Base-by-base conservation (phyloP, 164 flowering plant genomes). In the Cinnamomum micranthum region DNA sequence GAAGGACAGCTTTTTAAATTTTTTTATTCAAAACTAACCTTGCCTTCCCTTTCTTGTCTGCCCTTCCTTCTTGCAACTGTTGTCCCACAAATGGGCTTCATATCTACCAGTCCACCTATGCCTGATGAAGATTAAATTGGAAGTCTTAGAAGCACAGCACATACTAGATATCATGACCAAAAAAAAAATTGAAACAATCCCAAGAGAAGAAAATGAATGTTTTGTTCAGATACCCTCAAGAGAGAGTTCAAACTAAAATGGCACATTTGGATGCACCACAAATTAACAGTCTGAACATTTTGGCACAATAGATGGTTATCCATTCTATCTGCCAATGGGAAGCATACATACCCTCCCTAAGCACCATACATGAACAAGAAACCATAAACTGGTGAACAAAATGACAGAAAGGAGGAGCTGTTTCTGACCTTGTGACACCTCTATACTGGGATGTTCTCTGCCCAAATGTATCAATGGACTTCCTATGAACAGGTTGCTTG, bases 101-200 rank as follows among this genome's bases (percentile, higher is more conserved):
- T 91, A 91, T 81, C 97, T 90, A 52, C 97, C 97, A 35, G 97
- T 92, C 97, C 97, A 92, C 68, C 97, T 84, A 83, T 93, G 97
- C 76, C 97, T 90, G 87, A 76, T 64, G 47, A 20, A 55, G 60
- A 55, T 55, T 15, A 55, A 76, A 75, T 71, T 24, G 50, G 35
- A 17, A 55, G 47, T 27, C 22, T 66, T 3, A 7, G n/a, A 55
- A 19, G 60, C 17, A 52, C 59, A 52, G 59, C 14, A 15, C 60
- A 35, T 20, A 27, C 0, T 70, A 64, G 35, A 31, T 13, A 59
- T 65, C 68, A 41, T 9, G 47, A 9, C 47, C 2, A 41, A 35
- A 50, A 50, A 24, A 55, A 71, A 25, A 25, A 3, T 22, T 14
- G n/a, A 15, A 4, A 58, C 15, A 20, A 17, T 31, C 17, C 13